A percentile compares a stretch with the other conserved stretches of the same genome.
Evolutionary conservation across 441 rosid genomes (phyloP).

Genomic region (Gossypium davidsonii): DNA sequence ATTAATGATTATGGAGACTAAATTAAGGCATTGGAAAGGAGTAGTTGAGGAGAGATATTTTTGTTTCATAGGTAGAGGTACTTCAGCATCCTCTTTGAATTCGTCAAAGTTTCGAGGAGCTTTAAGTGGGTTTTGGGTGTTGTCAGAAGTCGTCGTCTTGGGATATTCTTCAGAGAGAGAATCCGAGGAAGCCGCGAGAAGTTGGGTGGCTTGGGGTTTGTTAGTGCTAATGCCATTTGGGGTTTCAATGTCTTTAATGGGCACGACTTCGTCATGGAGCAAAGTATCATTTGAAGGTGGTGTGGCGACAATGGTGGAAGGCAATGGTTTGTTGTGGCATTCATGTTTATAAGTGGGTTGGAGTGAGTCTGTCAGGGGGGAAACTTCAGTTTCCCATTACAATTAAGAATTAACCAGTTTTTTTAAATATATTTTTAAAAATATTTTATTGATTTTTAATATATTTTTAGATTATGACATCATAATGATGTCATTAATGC

Average conservation of each 20-base stretch:
- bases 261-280: not conserved
- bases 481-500: too few species aligned
- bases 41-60: conserved; percentile 40
- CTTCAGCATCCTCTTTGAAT: conserved; percentile 51
- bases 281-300: not conserved
- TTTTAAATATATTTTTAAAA: too few species aligned
- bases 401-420: too few species aligned
- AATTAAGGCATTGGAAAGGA: not conserved
- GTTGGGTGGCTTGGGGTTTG: conserved; percentile 27
- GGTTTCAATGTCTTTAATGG: conserved; percentile 4
- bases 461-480: too few species aligned
- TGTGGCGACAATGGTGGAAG: not conserved
- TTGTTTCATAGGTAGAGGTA: conserved; percentile 56
- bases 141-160: conserved; percentile 48
- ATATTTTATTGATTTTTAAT: too few species aligned
- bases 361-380: conserved; percentile 37
- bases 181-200: conserved; percentile 27
- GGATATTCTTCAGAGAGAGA: conserved; percentile 52
- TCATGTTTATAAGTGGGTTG: conserved; percentile 33
- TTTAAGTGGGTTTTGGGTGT: conserved; percentile 50
- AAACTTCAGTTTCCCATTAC: not conserved
- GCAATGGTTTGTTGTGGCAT: conserved; percentile 19
- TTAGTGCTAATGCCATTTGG: conserved; percentile 8
- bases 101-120: conserved; percentile 27
- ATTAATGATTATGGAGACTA: not conserved